Evolutionary conservation across 73 alveolate species (phyloP).

Genomic region (Tetrahymena elliotti): DNA sequence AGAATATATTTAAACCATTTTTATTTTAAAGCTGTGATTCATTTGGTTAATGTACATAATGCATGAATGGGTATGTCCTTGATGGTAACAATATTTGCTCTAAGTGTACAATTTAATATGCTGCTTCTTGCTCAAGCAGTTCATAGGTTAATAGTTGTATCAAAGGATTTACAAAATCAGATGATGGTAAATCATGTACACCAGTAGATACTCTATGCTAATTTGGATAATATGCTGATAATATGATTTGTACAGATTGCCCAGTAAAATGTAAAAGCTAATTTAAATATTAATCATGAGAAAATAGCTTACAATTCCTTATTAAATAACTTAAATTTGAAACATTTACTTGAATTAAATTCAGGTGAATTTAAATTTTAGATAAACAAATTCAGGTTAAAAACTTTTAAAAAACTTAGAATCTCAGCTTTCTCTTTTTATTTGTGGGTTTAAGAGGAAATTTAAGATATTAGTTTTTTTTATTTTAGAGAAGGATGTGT

Average conservation of each 20-base stretch:
- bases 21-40: not conserved
- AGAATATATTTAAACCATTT: too few species aligned
- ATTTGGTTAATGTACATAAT: not conserved
- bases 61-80: not conserved
- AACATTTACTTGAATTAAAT: not conserved
- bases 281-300: not conserved
- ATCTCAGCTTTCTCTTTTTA: too few species aligned
- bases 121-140: not conserved
- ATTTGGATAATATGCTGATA: not conserved
- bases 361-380: not conserved
- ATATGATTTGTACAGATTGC: not conserved
- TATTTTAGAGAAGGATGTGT: too few species aligned
- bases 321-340: too few species aligned
- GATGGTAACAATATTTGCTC: not conserved
- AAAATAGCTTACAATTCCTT: not conserved
- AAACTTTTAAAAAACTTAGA: too few species aligned
- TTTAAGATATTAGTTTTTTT: too few species aligned
- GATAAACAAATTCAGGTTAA: not conserved
- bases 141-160: not conserved
- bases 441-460: not conserved
- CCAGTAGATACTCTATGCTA: not conserved
- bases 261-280: not conserved
- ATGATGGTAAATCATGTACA: not conserved
- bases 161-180: not conserved
- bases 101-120: not conserved